These are phyloP conservation scores for Metschnikowia aberdeeniae DNA, from an alignment of 805 yeast genomes.

Conservation along the genomic window DNA sequence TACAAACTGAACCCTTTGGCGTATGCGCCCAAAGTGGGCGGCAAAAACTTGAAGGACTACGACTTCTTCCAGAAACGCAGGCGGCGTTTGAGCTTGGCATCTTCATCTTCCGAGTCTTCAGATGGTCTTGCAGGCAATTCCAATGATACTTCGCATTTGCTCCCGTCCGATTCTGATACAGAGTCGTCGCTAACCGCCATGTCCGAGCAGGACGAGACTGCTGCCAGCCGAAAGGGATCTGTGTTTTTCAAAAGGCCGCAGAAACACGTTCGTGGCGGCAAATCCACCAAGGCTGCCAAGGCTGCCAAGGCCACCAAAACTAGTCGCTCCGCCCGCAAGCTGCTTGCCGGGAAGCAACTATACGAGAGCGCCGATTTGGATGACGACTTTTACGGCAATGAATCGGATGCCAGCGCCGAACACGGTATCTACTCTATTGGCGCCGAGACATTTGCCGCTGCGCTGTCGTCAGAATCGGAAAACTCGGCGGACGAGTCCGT, in stretches of 20 bases:
- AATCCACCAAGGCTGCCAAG: not conserved
- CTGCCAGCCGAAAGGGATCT: constrained; percentile 14
- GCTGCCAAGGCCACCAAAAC: constrained; percentile 8
- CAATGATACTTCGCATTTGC: constrained; percentile 1
- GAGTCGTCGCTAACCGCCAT: constrained; percentile 42
- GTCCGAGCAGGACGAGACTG: constrained; percentile 18
- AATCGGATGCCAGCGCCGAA: constrained; percentile 13
- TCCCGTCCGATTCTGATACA: constrained; percentile 22
- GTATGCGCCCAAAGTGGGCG: constrained; percentile 21
- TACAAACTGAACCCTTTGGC: constrained; percentile 14
- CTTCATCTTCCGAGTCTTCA: constrained; percentile 26
- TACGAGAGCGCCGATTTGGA: constrained; percentile 2
- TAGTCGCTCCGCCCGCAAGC: constrained; percentile 12
- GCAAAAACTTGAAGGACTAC: constrained; percentile 30
- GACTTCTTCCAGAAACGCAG: constrained; percentile 12
- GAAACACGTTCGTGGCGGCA: too few species aligned
- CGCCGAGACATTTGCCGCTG: constrained; percentile 12
- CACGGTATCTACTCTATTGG: constrained; percentile 24
- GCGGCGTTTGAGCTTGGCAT: constrained; percentile 34
- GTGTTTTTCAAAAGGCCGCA: constrained; percentile 9
- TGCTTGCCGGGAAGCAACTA: constrained; percentile 9
- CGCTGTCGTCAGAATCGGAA: not conserved
- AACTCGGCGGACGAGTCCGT: constrained; percentile 25
- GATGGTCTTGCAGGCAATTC: constrained; percentile 17
- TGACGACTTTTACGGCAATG: not conserved